Evolutionary conservation across 768 basidiomycete genomes (phyloP).

Genomic region (Tylopilus felleus): DNA sequence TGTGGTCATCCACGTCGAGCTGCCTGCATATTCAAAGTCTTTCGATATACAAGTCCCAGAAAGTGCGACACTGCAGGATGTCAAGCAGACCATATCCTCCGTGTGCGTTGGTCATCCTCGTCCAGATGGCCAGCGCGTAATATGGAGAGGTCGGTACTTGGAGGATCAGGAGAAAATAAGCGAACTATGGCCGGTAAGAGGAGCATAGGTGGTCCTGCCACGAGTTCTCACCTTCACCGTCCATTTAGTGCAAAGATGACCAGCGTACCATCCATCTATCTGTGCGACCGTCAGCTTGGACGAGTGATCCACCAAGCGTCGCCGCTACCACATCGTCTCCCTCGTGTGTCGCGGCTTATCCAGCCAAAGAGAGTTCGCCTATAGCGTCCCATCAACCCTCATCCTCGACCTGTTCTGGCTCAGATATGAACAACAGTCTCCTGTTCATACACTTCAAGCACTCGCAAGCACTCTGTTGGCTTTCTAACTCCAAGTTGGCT

Average conservation of each 20-base stretch:
- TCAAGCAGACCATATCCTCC: constrained; percentile 63
- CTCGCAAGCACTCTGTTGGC: constrained; percentile 23
- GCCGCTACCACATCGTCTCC: constrained; percentile 12
- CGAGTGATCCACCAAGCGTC: constrained; percentile 45
- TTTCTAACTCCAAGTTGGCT: constrained; percentile 22
- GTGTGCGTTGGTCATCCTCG: constrained; percentile 62
- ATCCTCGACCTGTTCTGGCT: background rate
- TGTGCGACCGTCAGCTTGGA: constrained; percentile 80
- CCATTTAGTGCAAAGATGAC: constrained; percentile 49
- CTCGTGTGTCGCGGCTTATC: background rate
- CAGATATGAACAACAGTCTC: constrained; percentile 4
- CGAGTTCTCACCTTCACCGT: constrained; percentile 4
- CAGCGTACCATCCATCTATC: constrained; percentile 68
- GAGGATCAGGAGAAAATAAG: constrained; percentile 61
- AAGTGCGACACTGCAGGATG: constrained; percentile 51
- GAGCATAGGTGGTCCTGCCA: background rate
- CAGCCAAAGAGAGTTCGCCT: background rate
- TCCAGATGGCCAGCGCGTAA: constrained; percentile 70
- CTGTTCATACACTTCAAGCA: constrained; percentile 25
- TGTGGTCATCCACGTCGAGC: constrained; percentile 57
- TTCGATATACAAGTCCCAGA: constrained; percentile 52
- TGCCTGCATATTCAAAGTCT: constrained; percentile 71
- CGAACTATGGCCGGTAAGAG: constrained; percentile 66
- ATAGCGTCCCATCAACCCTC: background rate
- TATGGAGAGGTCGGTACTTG: constrained; percentile 70